These are phyloP conservation scores for Tetrastigma voinierianum DNA, from an alignment of 164 flowering plant genomes.

Conservation along the genomic window DNA sequence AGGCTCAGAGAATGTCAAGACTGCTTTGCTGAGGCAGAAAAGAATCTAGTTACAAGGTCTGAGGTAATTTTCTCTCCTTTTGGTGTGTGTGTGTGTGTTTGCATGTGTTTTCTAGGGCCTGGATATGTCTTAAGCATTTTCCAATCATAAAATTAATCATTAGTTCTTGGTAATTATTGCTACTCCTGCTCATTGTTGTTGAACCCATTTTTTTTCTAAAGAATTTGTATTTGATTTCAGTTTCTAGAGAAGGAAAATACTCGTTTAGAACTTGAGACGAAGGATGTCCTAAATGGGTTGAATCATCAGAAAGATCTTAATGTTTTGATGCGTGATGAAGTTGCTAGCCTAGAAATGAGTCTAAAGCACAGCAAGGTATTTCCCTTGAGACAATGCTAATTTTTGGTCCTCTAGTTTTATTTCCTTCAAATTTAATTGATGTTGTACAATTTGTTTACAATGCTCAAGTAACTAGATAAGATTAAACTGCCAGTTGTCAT, in stretches of 20 bases:
- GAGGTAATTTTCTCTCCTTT: no score
- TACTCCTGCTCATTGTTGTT: not conserved
- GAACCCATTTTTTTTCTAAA: not conserved
- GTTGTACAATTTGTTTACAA: not conserved
- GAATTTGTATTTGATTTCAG: slow-evolving; percentile 36
- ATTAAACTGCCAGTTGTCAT: no score
- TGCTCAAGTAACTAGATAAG: not conserved
- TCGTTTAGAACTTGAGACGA: slow-evolving; percentile 38
- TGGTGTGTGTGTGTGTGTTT: no score
- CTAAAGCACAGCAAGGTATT: slow-evolving; percentile 30
- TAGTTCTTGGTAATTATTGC: not conserved
- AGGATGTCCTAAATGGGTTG: slow-evolving; percentile 39
- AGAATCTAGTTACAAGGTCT: slow-evolving; percentile 48
- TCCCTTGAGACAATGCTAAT: not conserved
- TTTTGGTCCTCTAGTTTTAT: no score
- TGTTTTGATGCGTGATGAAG: slow-evolving; percentile 38
- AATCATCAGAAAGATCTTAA: slow-evolving; percentile 50
- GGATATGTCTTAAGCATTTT: not conserved
- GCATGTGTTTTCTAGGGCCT: not conserved
- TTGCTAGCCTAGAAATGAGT: slow-evolving; percentile 46
- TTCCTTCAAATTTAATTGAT: not conserved
- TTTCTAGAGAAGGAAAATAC: slow-evolving; percentile 54
- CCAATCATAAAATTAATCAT: not conserved
- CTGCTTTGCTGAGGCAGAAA: slow-evolving; percentile 55
- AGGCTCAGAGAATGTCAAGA: slow-evolving; percentile 47